Evolutionary conservation across 78 protist species (phyloP), one percentile per base, ranked within the genome.

Genomic region (Polysphondylium violaceum): DNA sequence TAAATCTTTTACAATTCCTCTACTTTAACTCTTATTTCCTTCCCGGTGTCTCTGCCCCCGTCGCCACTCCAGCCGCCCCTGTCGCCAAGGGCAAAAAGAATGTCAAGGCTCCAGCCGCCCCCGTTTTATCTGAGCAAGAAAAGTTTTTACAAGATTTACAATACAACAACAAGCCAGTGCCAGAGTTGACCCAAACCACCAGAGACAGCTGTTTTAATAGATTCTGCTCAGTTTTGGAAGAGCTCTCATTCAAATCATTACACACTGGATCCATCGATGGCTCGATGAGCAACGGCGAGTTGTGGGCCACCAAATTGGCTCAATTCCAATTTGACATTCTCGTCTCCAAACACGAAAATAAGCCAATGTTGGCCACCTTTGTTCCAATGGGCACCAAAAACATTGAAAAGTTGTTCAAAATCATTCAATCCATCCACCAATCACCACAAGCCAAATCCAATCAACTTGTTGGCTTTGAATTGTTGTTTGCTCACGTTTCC

Each of bases 11-110:
- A n/a, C 60, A 83, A 58, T 83, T 83, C 79, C 60, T 83, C 25
- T 83, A 69, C n/a, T 83, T 83, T 73, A 35, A 83, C 16, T 35
- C 91, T 7, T 83, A 68, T 67, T 83, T 38, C 58, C n/a, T 44
- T 17, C 61, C 59, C 25, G 23, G 53, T n/a, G 47, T 43, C 2
- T 17, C 16, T 12, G 25, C 4, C 2, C 60, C 86, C 1, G 19
- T 14, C 9, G 7, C 31, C 3, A 16, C 47, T 11, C 38, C 35
- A 8, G 6, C 75, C 27, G 19, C 68, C 3, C 38, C 86, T 40
- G 38, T 23, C 16, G 23, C 31, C 25, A 76, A 76, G 8, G 44
- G 44, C 31, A 78, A 78, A 50, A 40, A 40, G 25, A 71, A 40
- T 21, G 61, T 29, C 11, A 64, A 44, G 2, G 50, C 27, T 27